Evolutionary conservation across 2,329 filamentous ascomycete genomes (phyloP), one percentile per base, ranked within the genome.

Genomic region (Scedosporium aurantiacum): DNA sequence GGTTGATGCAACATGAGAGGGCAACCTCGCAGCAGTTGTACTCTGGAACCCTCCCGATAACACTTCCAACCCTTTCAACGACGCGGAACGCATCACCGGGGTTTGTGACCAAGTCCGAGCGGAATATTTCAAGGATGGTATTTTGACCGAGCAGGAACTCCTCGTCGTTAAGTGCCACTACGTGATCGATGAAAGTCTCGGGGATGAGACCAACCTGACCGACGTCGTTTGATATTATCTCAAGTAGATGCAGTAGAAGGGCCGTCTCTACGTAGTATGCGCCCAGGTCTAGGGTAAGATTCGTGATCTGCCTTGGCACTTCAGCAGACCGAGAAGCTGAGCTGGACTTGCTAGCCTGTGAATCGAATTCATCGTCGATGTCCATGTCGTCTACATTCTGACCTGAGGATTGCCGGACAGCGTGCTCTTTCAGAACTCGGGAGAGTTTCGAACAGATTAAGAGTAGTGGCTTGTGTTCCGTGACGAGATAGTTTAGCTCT

Each of bases 1-100:
- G 75, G 56, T 87, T 82, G 25, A 96, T 78, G 64, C 85, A 87
- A 18, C 86, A 76, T 54, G 80, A 81, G 57, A 91, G 76, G 3
- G 88, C 84, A 21, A 86, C 82, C 73, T 97, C 92, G 64, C 88
- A 93, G 65, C 85, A 84, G 62, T 86, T 84, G 67, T 87, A 87
- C 28, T 83, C 80, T 62, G 84, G 82, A 16, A 61, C 6, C 2
- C 78, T 75, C 14, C 76, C 74, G 23, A 87, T 78, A 5, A 85
- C 73, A 0, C 68, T 69, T 1, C 82, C 83, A 4, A 84, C 68
- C 32, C 77, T 76, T 63, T 81, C 73, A 23, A 86, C 70, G 1
- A 86, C 71, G 2, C 66, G 71, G 8, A 73, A 64, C 1, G 80
- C 79, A 63, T 79, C 76, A 10, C 79, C 76, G 0, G 75, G 70